These are phyloP conservation scores for Maudiozyma serrabonitensis DNA, from an alignment of 805 yeast genomes.

Conservation along the genomic window DNA sequence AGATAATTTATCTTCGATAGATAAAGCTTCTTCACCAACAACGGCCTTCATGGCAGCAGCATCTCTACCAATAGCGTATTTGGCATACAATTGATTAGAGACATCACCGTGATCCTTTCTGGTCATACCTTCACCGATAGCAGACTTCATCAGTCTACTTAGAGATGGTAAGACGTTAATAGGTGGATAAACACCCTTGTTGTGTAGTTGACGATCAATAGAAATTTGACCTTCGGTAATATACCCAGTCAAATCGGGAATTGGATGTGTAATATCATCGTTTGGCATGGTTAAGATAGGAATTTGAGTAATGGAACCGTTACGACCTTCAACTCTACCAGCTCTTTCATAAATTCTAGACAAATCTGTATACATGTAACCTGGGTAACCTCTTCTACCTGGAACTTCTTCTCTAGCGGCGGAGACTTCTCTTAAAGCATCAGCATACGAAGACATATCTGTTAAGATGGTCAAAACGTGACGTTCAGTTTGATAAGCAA, in stretches of 20 bases:
- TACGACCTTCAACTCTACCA: conserved; percentile 99
- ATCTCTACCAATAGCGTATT: conserved; percentile 98
- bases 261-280: conserved; percentile 99
- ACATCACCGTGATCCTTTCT: conserved; percentile 99
- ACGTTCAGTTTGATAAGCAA: conserved; percentile 98
- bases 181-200: conserved; percentile 98
- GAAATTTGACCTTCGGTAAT: conserved; percentile 99
- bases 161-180: conserved; percentile 95
- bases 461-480: conserved; percentile 96
- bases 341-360: conserved; percentile 99
- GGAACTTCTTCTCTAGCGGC: conserved; percentile 99
- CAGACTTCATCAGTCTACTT: conserved; percentile 97
- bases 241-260: conserved; percentile 99
- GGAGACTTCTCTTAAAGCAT: conserved; percentile 97
- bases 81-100: conserved; percentile 96
- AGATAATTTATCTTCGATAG: conserved; percentile 94
- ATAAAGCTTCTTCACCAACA: conserved; percentile 98
- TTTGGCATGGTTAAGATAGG: conserved; percentile 99
- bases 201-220: conserved; percentile 89
- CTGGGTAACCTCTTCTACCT: conserved; percentile 99
- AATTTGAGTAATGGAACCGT: conserved; percentile 97
- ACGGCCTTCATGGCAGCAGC: conserved; percentile 99
- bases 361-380: conserved; percentile 99
- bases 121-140: conserved; percentile 99
- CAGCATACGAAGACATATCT: conserved; percentile 99